Percentiles rank a stretch among this genome's conserved stretches.
Evolutionary conservation across 306 rosid genomes (phyloP).

Genomic region (Rubus idaeus): DNA sequence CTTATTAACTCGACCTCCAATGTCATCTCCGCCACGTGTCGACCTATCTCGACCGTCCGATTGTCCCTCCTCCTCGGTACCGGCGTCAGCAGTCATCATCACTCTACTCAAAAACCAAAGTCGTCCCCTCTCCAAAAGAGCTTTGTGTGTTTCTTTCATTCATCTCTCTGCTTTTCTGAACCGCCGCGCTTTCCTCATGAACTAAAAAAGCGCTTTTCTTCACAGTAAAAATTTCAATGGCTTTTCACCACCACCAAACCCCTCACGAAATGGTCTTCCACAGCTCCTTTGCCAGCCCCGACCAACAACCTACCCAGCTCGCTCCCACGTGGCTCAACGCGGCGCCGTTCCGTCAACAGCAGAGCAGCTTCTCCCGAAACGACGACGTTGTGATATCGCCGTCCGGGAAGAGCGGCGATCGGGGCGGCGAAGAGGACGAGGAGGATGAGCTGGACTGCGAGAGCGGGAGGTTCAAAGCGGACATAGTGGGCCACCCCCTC

Average conservation of each 20-base stretch:
- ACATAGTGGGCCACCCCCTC: constrained; percentile 75
- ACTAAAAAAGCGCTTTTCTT: neutral
- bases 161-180: neutral
- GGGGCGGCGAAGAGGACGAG: constrained; percentile 14
- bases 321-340: constrained; percentile 56
- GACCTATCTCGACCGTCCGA: neutral
- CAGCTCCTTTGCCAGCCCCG: constrained; percentile 33
- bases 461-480: constrained; percentile 54
- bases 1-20: neutral
- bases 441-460: constrained; percentile 28
- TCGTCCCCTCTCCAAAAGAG: constrained; percentile 17
- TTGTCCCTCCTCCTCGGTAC: constrained; percentile 6
- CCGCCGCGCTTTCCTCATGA: neutral
- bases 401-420: constrained; percentile 26
- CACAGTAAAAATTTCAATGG: constrained; percentile 37
- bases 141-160: neutral
- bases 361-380: constrained; percentile 41
- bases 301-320: constrained; percentile 29
- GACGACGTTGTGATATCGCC: constrained; percentile 28
- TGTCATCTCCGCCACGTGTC: neutral
- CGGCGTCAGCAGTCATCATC: constrained; percentile 15
- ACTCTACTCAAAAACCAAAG: constrained; percentile 13
- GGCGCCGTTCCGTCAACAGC: constrained; percentile 33
- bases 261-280: constrained; percentile 57
- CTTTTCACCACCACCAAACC: constrained; percentile 49